Conservation (phyloP, 345 rosid genomes). For the Lenwebbia sp. region DNA sequence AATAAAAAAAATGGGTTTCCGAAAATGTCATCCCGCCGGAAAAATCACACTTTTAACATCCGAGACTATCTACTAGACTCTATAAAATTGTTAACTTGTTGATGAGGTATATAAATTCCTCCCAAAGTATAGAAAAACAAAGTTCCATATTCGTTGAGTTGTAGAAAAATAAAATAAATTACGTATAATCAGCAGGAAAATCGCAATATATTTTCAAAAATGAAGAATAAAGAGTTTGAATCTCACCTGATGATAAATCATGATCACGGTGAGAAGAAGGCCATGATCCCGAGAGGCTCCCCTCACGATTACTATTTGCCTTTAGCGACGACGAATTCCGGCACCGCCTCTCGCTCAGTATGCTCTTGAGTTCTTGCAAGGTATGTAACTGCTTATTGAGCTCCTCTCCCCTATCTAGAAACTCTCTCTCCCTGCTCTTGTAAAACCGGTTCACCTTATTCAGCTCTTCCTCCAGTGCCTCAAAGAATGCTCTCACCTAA, state of each 20-base stretch:
- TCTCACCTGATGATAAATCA: background rate
- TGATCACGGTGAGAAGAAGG: constrained; percentile 28
- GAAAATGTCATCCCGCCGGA: background rate
- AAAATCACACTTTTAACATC: background rate
- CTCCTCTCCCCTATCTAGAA: constrained; percentile 68
- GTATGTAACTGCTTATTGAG: constrained; percentile 64
- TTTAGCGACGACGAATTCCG: background rate
- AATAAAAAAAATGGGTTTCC: no score
- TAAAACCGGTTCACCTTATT: constrained; percentile 86
- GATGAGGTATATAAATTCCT: background rate
- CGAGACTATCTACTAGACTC: background rate
- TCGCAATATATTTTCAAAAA: background rate
- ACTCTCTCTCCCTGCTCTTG: constrained; percentile 61
- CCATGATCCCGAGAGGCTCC: background rate
- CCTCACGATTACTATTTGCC: background rate
- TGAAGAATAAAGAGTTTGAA: background rate
- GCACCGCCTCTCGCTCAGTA: constrained; percentile 36
- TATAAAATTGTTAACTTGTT: no score
- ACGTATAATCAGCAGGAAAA: background rate
- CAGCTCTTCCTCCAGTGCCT: constrained; percentile 58
- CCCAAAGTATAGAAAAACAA: background rate
- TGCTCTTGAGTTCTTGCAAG: constrained; percentile 49
- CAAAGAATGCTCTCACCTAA: constrained; percentile 64
- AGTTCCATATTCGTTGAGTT: background rate
- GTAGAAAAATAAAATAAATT: background rate